phyloP scores from a whole-genome alignment of 805 yeast species.

The Candida chauliodis region DNA sequence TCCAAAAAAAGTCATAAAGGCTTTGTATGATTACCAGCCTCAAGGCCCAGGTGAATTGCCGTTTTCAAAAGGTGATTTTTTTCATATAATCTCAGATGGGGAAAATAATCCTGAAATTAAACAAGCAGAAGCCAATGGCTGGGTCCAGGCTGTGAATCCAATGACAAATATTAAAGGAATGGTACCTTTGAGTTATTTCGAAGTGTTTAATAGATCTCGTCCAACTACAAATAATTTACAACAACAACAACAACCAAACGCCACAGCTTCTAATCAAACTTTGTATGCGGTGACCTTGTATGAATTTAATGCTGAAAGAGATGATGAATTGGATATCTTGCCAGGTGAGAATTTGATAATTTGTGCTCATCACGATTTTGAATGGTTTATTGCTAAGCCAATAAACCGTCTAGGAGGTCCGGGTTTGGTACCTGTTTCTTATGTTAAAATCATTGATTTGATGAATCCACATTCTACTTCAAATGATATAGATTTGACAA shows the following conservation, averaged over 20 bases:
- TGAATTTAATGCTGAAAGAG: slow-evolving; percentile 78
- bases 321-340: slow-evolving; percentile 78
- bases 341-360: slow-evolving; percentile 89
- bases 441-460: slow-evolving; percentile 81
- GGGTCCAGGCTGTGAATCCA: slow-evolving; percentile 91
- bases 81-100: slow-evolving; percentile 55
- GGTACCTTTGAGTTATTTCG: slow-evolving; percentile 85
- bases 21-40: slow-evolving; percentile 71
- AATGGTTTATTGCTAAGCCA: slow-evolving; percentile 98
- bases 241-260: slow-evolving; percentile 9
- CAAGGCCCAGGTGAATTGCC: slow-evolving; percentile 78
- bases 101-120: slow-evolving; percentile 22
- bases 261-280: slow-evolving; percentile 36
- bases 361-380: slow-evolving; percentile 94
- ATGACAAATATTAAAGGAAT: slow-evolving; percentile 71
- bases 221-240: slow-evolving; percentile 18
- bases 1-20: slow-evolving; percentile 82
- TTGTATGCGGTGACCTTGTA: slow-evolving; percentile 83
- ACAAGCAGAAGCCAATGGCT: slow-evolving; percentile 40
- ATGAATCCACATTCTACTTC: slow-evolving; percentile 28
- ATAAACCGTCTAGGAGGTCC: slow-evolving; percentile 95
- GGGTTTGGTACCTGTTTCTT: slow-evolving; percentile 89
- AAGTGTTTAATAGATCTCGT: slow-evolving; percentile 63
- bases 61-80: slow-evolving; percentile 81
- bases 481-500: slow-evolving; percentile 42